Percentiles rank a stretch among this genome's conserved stretches.
phyloP scores from a whole-genome alignment of 2,329 filamentous ascomycete genomes.

The Talaromyces sp. region DNA sequence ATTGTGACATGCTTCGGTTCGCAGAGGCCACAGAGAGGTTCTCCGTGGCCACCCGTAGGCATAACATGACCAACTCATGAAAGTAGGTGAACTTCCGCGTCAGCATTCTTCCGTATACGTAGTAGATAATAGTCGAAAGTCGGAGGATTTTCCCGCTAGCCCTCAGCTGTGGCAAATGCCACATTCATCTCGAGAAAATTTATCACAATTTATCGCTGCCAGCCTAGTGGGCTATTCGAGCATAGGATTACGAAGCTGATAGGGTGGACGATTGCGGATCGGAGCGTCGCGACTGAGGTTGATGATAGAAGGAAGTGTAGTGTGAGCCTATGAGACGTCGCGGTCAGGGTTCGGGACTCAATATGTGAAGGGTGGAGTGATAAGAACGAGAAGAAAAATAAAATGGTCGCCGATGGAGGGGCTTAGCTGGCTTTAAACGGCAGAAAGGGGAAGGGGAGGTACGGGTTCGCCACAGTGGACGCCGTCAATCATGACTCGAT shows the following conservation, averaged over 20 bases:
- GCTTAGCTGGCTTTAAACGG: neutral
- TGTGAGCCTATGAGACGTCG: neutral
- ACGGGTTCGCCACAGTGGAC: neutral
- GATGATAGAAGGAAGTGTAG: neutral
- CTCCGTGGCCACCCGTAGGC: neutral
- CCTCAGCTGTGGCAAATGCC: neutral
- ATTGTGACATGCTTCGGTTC: neutral
- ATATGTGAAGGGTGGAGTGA: neutral
- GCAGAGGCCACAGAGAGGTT: neutral
- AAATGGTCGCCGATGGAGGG: neutral
- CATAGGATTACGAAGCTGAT: neutral
- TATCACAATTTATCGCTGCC: no score
- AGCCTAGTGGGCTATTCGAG: neutral
- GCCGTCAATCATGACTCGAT: neutral
- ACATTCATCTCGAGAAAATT: neutral
- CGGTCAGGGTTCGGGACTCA: neutral
- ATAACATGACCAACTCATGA: neutral
- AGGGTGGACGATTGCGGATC: neutral
- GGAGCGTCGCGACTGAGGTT: neutral
- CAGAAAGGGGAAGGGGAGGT: neutral
- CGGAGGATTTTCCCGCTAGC: neutral
- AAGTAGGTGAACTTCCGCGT: neutral
- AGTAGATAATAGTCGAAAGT: neutral
- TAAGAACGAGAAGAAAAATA: neutral
- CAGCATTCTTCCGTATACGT: neutral